These are phyloP conservation scores for Aspergillus cejpii DNA, from an alignment of 2,329 filamentous ascomycete genomes.

Conservation along the genomic window DNA sequence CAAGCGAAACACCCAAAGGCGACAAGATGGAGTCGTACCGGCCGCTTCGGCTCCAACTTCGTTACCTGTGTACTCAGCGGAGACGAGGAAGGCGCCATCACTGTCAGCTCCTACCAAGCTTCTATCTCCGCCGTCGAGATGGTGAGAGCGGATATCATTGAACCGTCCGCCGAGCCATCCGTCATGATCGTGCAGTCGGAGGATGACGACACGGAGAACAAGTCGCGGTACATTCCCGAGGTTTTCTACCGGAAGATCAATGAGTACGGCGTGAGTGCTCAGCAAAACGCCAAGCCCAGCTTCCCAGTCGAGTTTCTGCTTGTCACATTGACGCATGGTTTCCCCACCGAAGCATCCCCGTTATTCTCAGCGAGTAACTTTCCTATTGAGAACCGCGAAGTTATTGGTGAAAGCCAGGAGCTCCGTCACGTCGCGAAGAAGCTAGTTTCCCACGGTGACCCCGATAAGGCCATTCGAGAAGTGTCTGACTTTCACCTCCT, in stretches of 20 bases:
- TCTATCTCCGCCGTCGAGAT: slow-evolving; percentile 96
- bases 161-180: slow-evolving; percentile 85
- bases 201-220: slow-evolving; percentile 62
- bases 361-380: slow-evolving; percentile 67
- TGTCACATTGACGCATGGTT: slow-evolving; percentile 92
- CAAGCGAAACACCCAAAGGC: slow-evolving; percentile 84
- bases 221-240: slow-evolving; percentile 86
- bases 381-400: slow-evolving; percentile 84
- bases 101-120: slow-evolving; percentile 86
- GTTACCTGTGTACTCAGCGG: slow-evolving; percentile 95
- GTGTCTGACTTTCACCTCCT: slow-evolving; percentile 93
- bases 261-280: slow-evolving; percentile 91
- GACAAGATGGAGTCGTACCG: slow-evolving; percentile 95
- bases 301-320: slow-evolving; percentile 97
- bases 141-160: slow-evolving; percentile 89
- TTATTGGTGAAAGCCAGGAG: slow-evolving; percentile 80
- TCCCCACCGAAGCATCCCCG: slow-evolving; percentile 73
- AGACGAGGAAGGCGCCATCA: slow-evolving; percentile 80
- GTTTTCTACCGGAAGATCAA: slow-evolving; percentile 95
- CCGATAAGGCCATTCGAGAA: slow-evolving; percentile 56
- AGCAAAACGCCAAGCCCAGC: slow-evolving; percentile 91
- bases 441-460: slow-evolving; percentile 59
- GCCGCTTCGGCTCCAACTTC: slow-evolving; percentile 89
- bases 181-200: slow-evolving; percentile 94
- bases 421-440: slow-evolving; percentile 61